Conservation (phyloP, 2,329 filamentous ascomycete species). For the Cercospora sp. region DNA sequence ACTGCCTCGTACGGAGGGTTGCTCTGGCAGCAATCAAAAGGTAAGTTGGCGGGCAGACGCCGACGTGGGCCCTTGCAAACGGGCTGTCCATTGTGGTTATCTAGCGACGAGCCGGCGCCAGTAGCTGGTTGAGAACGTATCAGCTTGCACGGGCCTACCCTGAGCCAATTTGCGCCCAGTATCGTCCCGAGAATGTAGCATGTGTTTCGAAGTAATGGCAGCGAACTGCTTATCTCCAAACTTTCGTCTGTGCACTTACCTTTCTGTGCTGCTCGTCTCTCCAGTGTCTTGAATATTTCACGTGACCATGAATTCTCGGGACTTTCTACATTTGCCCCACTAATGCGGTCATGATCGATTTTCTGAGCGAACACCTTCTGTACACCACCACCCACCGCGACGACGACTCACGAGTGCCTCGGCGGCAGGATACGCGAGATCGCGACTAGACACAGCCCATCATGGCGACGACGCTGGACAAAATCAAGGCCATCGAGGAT, state of each 20-base stretch:
- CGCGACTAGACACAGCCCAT: slow-evolving; percentile 16
- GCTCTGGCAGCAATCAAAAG: neutral
- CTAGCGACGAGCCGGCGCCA: slow-evolving; percentile 14
- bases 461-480: slow-evolving; percentile 97
- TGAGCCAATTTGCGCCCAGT: neutral
- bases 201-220: neutral
- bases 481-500: slow-evolving; percentile 97
- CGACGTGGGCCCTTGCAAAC: neutral
- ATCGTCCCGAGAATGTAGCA: slow-evolving; percentile 8
- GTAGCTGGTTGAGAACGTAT: slow-evolving; percentile 11
- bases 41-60: neutral
- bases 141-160: neutral
- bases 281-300: neutral
- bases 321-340: neutral
- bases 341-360: slow-evolving; percentile 1
- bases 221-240: neutral
- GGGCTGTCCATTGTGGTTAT: slow-evolving; percentile 8
- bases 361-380: neutral
- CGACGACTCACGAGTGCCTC: neutral
- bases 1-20: neutral
- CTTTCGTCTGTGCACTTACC: neutral
- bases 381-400: neutral
- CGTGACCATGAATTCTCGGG: neutral
- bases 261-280: neutral
- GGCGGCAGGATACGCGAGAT: neutral